Conservation (phyloP, 1,284 basidiomycete species). For the Kalmanozyma brasiliensis region DNA sequence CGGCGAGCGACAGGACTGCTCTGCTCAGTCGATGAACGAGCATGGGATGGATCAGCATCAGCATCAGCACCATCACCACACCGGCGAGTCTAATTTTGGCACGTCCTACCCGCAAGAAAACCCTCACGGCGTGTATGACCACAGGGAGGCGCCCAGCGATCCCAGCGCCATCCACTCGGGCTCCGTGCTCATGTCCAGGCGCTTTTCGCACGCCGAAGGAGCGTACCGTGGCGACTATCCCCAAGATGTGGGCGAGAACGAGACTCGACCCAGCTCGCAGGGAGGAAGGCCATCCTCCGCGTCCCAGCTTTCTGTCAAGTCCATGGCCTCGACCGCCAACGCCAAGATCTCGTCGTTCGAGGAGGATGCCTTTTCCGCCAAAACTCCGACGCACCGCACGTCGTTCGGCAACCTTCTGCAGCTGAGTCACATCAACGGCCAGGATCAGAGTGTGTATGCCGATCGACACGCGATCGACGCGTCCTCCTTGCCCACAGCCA, state of each 20-base stretch:
- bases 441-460: neutral
- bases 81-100: neutral
- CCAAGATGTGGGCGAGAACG: neutral
- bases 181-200: slow-evolving; percentile 11
- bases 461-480: neutral
- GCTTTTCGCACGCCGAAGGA: slow-evolving; percentile 13
- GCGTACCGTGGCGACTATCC: neutral
- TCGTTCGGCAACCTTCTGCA: slow-evolving; percentile 13
- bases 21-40: too few species aligned
- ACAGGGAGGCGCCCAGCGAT: neutral
- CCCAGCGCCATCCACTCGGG: neutral
- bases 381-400: slow-evolving; percentile 36
- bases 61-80: neutral
- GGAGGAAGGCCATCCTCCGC: neutral
- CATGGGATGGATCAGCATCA: neutral
- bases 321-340: neutral
- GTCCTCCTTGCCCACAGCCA: neutral
- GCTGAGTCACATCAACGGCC: slow-evolving; percentile 1
- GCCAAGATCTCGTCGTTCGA: slow-evolving; percentile 20
- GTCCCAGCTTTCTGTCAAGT: neutral
- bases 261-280: neutral
- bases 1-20: slow-evolving; percentile 12
- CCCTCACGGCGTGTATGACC: neutral
- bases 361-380: slow-evolving; percentile 29
- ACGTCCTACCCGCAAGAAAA: neutral